phyloP scores from a whole-genome alignment of 768 basidiomycete genomes.

The Nevesoporus exiguus region DNA sequence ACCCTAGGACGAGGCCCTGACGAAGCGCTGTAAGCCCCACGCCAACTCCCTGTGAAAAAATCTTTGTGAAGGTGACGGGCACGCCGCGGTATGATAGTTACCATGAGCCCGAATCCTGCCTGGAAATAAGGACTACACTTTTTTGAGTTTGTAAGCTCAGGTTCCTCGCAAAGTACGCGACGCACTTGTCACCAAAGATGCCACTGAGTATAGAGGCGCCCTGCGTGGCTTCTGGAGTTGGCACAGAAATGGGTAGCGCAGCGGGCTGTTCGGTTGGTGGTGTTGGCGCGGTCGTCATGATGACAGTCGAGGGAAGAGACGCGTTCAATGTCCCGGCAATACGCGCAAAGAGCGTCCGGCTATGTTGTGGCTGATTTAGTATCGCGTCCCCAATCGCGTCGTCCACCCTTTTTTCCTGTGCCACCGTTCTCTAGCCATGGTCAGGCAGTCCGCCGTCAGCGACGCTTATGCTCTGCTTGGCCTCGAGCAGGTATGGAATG shows the following conservation, averaged over 20 bases:
- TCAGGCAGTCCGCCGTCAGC: constrained; percentile 32
- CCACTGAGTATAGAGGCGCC: constrained; percentile 33
- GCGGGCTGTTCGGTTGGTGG: background rate
- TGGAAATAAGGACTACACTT: constrained; percentile 91
- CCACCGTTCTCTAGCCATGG: constrained; percentile 30
- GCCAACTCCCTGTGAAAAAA: constrained; percentile 72
- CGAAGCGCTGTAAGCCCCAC: constrained; percentile 78
- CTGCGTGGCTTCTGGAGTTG: constrained; percentile 6
- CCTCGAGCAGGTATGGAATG: constrained; percentile 45
- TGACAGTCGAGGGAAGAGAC: constrained; percentile 6
- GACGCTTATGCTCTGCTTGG: constrained; percentile 47
- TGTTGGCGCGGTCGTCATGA: constrained; percentile 1
- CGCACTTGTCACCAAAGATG: constrained; percentile 67
- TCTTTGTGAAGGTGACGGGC: background rate
- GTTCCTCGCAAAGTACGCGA: constrained; percentile 11
- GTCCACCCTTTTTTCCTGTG: constrained; percentile 10
- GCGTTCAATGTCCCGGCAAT: constrained; percentile 1
- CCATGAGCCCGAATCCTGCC: constrained; percentile 98
- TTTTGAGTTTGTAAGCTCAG: constrained; percentile 24
- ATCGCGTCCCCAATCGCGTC: constrained; percentile 30
- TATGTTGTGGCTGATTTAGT: constrained; percentile 15
- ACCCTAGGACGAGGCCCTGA: constrained; percentile 62
- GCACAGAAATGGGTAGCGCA: constrained; percentile 1
- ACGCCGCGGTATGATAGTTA: constrained; percentile 30
- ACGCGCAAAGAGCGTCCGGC: background rate